Evolutionary conservation across 441 rosid genomes (phyloP).

Genomic region (Breynia disticha): DNA sequence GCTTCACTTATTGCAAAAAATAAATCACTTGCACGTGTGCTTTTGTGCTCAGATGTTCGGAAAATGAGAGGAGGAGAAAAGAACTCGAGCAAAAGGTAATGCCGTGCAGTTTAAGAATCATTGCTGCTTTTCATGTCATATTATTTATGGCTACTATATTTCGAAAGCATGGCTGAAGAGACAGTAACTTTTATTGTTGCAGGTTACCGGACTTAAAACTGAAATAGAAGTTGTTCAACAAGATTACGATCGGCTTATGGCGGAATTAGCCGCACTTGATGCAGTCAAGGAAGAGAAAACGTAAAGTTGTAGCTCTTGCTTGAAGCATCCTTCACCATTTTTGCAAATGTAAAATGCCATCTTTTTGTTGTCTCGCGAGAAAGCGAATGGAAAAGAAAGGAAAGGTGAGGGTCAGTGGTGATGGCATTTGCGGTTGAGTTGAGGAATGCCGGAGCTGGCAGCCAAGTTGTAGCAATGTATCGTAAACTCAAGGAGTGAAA

Average conservation of each 20-base stretch:
- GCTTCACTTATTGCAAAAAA: neutral
- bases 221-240: conserved; percentile 38
- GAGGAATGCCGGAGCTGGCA: no score
- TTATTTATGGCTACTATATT: neutral
- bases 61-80: conserved; percentile 46
- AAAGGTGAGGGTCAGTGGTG: neutral
- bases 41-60: conserved; percentile 45
- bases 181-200: conserved; percentile 15
- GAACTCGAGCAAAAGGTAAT: conserved; percentile 59
- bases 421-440: no score
- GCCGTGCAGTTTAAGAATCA: neutral
- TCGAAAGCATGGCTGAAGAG: no score
- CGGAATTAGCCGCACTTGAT: conserved; percentile 35
- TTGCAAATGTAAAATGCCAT: conserved; percentile 6
- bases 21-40: conserved; percentile 1
- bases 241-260: conserved; percentile 37
- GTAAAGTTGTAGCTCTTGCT: conserved; percentile 23
- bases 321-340: conserved; percentile 4
- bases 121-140: neutral
- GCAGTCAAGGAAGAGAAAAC: conserved; percentile 29
- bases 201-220: conserved; percentile 42
- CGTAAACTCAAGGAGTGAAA: no score
- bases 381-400: neutral
- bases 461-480: no score
- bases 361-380: neutral